Evolutionary conservation across 169 alveolate genomes (phyloP), one percentile per base, ranked within the genome.

Genomic region (Cyclospora cayetanensis): DNA sequence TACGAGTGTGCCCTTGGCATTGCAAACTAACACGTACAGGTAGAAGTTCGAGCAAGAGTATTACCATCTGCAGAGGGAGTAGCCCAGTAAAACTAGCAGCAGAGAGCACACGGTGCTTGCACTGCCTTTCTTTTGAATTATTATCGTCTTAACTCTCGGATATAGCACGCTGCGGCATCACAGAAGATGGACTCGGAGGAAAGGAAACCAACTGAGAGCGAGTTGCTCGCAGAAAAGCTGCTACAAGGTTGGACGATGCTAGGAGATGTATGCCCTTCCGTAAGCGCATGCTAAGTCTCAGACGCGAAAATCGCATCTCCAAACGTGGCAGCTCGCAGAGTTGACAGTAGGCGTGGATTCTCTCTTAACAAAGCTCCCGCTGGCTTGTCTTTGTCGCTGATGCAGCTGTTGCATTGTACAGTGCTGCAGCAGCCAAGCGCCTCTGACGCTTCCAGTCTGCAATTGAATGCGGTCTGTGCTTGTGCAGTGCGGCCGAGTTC

Each of bases 181-280:
- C n/a, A n/a, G n/a, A n/a, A n/a, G n/a, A n/a, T n/a, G 31, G 31
- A 63, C 42, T 18, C 5, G 66, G 86, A 4, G 2, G 39, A 22
- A 27, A 42, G 22, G 89, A 29, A 79, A 41, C 31, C 22, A 22
- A 37, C 89, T 4, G 89, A 52, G 70, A 79, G 89, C 74, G 89
- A 79, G 22, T 31, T 18, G 31, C 89, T 79, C 74, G 89, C 89
- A 3, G 89, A 79, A 52, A 79, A 79, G 74, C 74, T 79, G 12
- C 74, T 79, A 1, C 50, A 41, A 1, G 89, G 89, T 15, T 79
- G 89, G 89, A 79, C 89, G 31, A 79, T 79, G 89, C 52, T 79
- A 18, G 89, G 89, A 4, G 89, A 79, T 35, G 52, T 42, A 12
- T 79, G 89, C 89, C 89, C 89, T n/a, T 55, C 46, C 70, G 89